A percentile compares a stretch with the other conserved stretches of the same genome.
phyloP scores from a whole-genome alignment of 2,329 filamentous ascomycete species.

The Trichoderma sp. region DNA sequence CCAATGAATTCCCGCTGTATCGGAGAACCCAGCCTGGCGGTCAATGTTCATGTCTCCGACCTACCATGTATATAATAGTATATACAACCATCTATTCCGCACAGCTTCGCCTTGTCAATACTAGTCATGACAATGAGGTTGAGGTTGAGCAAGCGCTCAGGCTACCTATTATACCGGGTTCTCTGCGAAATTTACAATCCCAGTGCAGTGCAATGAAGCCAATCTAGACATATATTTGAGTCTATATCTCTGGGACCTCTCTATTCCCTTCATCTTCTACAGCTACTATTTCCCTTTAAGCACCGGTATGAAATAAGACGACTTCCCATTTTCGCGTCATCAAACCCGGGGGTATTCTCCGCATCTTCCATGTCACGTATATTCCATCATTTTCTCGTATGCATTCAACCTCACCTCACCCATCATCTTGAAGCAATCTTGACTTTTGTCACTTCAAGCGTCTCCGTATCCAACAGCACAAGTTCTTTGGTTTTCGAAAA shows the following conservation, averaged over 20 bases:
- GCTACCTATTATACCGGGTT: no score
- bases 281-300: not conserved
- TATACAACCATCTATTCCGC: no score
- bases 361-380: not conserved
- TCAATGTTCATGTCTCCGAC: not conserved
- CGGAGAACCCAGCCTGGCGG: not conserved
- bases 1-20: not conserved
- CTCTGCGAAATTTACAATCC: not conserved
- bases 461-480: constrained; percentile 81
- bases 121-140: no score
- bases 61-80: no score
- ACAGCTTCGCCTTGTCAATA: no score
- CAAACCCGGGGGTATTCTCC: not conserved
- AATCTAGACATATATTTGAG: not conserved
- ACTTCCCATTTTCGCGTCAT: not conserved
- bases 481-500: constrained; percentile 77
- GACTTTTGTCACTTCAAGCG: constrained; percentile 71
- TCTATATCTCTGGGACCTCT: not conserved
- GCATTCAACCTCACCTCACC: not conserved
- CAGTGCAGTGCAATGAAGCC: not conserved
- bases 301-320: not conserved
- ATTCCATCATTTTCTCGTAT: not conserved
- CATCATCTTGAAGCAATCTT: constrained; percentile 41
- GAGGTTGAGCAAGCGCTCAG: no score
- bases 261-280: not conserved